Evolutionary conservation across 257 asterid species (phyloP).

Genomic region (Striga asiatica): DNA sequence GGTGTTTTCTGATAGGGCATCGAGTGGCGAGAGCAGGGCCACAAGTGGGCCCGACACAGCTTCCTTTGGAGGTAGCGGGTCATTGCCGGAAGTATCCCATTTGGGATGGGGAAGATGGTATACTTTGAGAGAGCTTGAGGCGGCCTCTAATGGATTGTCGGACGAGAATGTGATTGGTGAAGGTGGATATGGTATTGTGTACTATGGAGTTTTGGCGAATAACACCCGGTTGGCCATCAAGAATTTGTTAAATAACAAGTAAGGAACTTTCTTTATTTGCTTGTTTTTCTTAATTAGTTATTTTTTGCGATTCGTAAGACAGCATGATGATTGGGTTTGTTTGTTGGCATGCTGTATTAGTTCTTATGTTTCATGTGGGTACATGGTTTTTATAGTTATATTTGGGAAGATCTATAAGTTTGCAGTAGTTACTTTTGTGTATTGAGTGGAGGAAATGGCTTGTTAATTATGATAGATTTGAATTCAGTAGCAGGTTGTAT

Average conservation of each 20-base stretch:
- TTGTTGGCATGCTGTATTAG: background rate
- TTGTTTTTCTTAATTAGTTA: background rate
- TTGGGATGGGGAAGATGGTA: conserved; percentile 99
- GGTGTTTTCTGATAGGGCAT: conserved; percentile 78
- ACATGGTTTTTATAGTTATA: background rate
- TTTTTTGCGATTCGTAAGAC: too few species aligned
- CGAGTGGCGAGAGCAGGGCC: conserved; percentile 90
- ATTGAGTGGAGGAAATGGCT: too few species aligned
- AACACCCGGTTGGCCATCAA: conserved; percentile 74
- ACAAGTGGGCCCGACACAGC: conserved; percentile 79
- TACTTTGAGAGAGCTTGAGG: conserved; percentile 94
- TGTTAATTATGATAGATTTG: too few species aligned
- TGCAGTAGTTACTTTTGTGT: too few species aligned
- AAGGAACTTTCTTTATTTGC: conserved; percentile 2
- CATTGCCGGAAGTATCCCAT: conserved; percentile 90
- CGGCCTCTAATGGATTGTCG: conserved; percentile 78
- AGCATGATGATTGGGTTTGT: too few species aligned
- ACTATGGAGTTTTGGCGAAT: conserved; percentile 62
- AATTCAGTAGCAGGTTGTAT: too few species aligned
- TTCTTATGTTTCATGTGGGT: background rate
- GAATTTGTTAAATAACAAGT: conserved; percentile 88
- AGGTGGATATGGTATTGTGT: conserved; percentile 96
- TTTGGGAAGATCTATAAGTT: background rate
- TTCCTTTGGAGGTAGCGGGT: conserved; percentile 70
- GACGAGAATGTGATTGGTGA: conserved; percentile 92